Base-by-base conservation (phyloP, 78 protist species). In the Dictyostelium brefeldianum region DNA sequence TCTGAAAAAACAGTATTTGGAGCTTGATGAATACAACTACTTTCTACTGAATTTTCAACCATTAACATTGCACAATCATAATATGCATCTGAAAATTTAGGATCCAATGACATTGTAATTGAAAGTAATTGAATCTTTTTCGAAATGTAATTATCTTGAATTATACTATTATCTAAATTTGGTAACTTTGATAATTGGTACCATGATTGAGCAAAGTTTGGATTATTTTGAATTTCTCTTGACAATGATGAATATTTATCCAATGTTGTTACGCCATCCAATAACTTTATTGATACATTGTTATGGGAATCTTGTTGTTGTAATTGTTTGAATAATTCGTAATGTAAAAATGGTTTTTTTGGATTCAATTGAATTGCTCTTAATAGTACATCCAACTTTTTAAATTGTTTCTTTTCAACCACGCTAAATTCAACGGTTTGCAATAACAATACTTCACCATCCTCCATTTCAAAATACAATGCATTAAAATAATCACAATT, bases 271-370 rank as follows among this genome's bases (percentile, higher is more conserved):
- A 62, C 31, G 22, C 70, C 70, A 62, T 62, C 70, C 4, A 62
- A 62, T 62, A 62, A 12, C 8, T 29, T 62, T 22, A 62, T 62
- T 4, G 70, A 25, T 36, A 36, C 43, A 36, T 36, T 36, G 2
- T 36, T 36, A 36, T 36, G 43, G 7, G 69, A 59, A 25, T 11
- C 2, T 11, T 62, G 20, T 25, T 62, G 43, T 22, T 62, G 43
- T 12, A 62, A 62, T 22, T 62, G 43, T 11, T 62, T 36, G 11
- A 17, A 62, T 62, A 62, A 62, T 62, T 62, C 43, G 27, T 62
- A 62, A 62, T 62, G 27, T 62, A 62, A 62, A 29, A 62, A 25
- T 62, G 70, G 70, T 25, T 36, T 62, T 15, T 62, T 62, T 62
- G 70, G 70, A 62, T 62, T 36, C 10, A 62, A 62, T 62, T 62